A percentile compares a stretch with the other conserved stretches of the same genome.
These are phyloP conservation scores for Tetrahymena elliotti DNA, from an alignment of 73 alveolate genomes.

Conservation along the genomic window DNA sequence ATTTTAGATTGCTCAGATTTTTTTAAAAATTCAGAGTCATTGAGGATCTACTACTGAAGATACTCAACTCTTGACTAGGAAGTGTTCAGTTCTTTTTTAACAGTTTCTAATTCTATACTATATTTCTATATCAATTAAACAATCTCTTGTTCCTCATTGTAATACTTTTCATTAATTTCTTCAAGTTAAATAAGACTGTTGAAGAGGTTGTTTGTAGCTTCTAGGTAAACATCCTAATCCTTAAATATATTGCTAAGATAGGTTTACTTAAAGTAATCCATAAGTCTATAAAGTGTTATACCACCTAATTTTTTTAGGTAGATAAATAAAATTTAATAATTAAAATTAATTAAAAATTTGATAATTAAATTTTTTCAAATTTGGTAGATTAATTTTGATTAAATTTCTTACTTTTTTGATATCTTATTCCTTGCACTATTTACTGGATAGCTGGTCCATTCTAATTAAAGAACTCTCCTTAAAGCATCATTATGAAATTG, in stretches of 20 bases:
- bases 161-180: neutral
- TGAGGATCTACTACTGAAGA: neutral
- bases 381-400: neutral
- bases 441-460: neutral
- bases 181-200: neutral
- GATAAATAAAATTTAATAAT: neutral
- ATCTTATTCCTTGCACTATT: neutral
- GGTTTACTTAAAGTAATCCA: neutral
- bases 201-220: neutral
- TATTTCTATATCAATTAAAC: neutral
- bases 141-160: neutral
- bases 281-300: neutral
- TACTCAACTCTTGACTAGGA: neutral
- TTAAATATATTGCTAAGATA: neutral
- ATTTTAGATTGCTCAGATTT: neutral
- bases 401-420: neutral
- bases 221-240: neutral
- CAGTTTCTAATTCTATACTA: neutral
- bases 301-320: neutral
- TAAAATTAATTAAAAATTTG: neutral
- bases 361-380: neutral
- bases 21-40: neutral
- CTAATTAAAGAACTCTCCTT: neutral
- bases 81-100: neutral
- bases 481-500: neutral